Evolutionary conservation across 2,329 filamentous ascomycete species (phyloP), one percentile per base, ranked within the genome.

Genomic region (Fusarium phyllophilum): DNA sequence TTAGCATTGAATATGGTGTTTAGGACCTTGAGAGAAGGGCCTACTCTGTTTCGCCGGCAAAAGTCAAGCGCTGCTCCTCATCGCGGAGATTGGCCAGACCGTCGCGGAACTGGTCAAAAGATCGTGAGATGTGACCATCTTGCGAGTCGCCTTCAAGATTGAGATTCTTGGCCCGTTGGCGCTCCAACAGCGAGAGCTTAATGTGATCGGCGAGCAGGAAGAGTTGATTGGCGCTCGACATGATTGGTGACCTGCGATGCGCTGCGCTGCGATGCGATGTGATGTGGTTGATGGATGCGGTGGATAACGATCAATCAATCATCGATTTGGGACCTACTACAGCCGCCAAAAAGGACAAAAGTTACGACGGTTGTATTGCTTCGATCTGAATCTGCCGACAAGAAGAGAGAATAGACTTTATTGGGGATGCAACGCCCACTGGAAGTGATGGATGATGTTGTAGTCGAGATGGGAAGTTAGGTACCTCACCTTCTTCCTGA

Each of bases 121-220:
- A 98, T 59, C 94, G 90, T 22, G 93, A 93, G 76, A 98, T 95
- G 82, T 97, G 93, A 45, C 93, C 92, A 84, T 98, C 95, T 83
- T 97, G 94, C 26, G 92, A 91, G 80, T 93, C 93, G 57, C 90
- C 90, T 67, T 94, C 90, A 63, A 97, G 89, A 76, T 94, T 91
- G 49, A 97, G 88, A 20, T 91, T 93, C 78, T 94, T 90, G 55
- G 95, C 94, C 66, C 96, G 92, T 84, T 97, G 92, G 66, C 96
- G 91, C 85, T 98, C 96, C 33, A 98, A 91, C 22, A 99, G 89
- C 20, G 95, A 97, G 70, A 98, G 90, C 84, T 98, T 98, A 87
- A 98, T 94, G 84, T 98, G 96, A 85, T 99, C 96, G 79, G 95
- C 94, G 66, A 98, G 90, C 61, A 98, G 92, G 82, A 95, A 94